Percentiles rank a stretch among this genome's conserved stretches.
Evolutionary conservation across 768 basidiomycete genomes (phyloP).

Genomic region (Polyporus arcularius): DNA sequence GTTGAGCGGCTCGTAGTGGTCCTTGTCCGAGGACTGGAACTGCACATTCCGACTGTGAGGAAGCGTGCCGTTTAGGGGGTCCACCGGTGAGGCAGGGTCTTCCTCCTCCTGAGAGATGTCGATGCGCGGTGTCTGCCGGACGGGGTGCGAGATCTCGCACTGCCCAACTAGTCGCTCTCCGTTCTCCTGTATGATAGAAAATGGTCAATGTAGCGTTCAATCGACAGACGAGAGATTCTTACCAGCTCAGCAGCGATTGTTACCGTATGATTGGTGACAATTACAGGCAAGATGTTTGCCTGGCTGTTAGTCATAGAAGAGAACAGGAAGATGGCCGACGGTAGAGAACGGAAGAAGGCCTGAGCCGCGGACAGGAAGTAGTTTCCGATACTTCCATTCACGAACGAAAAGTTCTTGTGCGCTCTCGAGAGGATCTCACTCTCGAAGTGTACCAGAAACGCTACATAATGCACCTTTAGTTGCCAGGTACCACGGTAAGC

Average conservation of each 20-base stretch:
- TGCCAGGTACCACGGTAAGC: not conserved
- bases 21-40: slow-evolving; percentile 60
- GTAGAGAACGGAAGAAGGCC: slow-evolving; percentile 88
- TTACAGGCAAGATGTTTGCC: slow-evolving; percentile 85
- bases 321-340: slow-evolving; percentile 92
- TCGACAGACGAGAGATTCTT: slow-evolving; percentile 21
- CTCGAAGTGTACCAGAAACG: slow-evolving; percentile 93
- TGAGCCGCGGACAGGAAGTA: slow-evolving; percentile 90
- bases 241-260: slow-evolving; percentile 91
- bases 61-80: slow-evolving; percentile 53
- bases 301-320: slow-evolving; percentile 79
- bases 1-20: slow-evolving; percentile 53
- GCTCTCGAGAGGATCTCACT: slow-evolving; percentile 84
- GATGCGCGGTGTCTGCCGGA: slow-evolving; percentile 21
- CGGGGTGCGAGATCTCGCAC: not conserved
- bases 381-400: slow-evolving; percentile 91
- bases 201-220: not conserved
- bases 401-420: slow-evolving; percentile 92
- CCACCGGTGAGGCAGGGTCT: slow-evolving; percentile 48
- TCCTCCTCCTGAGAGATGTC: slow-evolving; percentile 36
- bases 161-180: slow-evolving; percentile 53
- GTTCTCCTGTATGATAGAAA: slow-evolving; percentile 52
- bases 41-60: slow-evolving; percentile 59
- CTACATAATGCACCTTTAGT: slow-evolving; percentile 38
- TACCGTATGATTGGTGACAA: slow-evolving; percentile 94